Base-by-base conservation (phyloP, 345 rosid genomes). In the Citrus australasica region DNA sequence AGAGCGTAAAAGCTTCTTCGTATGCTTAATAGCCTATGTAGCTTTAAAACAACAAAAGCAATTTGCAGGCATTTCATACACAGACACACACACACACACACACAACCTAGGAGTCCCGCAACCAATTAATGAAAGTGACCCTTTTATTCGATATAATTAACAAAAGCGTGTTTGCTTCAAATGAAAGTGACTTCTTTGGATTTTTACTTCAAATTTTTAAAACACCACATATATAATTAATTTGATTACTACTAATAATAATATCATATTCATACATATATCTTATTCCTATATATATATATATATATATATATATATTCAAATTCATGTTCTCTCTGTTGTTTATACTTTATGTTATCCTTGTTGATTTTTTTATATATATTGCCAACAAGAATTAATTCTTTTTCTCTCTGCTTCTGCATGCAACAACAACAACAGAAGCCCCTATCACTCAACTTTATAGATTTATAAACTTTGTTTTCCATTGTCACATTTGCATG, bases 401-500 rank as follows among this genome's bases (percentile, higher is more conserved):
- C 74, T 51, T 27, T 53, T n/a, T 60, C 27, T 62, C 85, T 69
- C 68, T 77, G 14, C 24, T 17, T 60, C 33, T 78, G 7, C 77
- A 73, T n/a, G 56, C 32, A 27, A 74, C 73, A 14, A 76, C 1
- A 65, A 30, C 1, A 65, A 30, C 37, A 79, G 51, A 71, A 70
- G 71, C 75, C 63, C 80, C 58, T 62, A 79, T 74, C 82, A 66
- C 62, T 55, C n/a, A 38, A 81, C 80, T 82, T 79, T 71, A 71
- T 58, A 58, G 83, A 79, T 82, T 78, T 70, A 84, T 53, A 37
- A 56, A 53, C 59, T 85, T 83, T 80, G 84, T 81, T 81, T 79
- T 62, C 74, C 72, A 77, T 86, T 76, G 86, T 86, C 76, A 65
- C 82, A 80, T 82, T 81, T 83, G 86, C 92, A 89, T 79, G 92